Base-by-base conservation (phyloP, 2,329 filamentous ascomycete species). In the Neopestalotiopsis sp. region DNA sequence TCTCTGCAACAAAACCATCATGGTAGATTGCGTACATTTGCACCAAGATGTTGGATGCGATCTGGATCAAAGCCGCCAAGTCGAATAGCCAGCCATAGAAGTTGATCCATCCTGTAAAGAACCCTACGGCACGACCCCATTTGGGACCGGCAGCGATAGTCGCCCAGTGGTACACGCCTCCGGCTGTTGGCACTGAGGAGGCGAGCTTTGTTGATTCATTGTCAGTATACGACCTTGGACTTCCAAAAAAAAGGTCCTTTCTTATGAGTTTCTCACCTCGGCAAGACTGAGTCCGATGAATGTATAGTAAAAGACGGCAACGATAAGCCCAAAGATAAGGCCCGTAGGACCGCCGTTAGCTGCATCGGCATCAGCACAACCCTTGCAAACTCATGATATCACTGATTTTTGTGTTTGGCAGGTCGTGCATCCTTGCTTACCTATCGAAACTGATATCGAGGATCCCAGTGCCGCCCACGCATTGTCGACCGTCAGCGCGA, bases 401-500 rank as follows among this genome's bases (percentile, higher is more conserved):
- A 67, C 56, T 17, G 38, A 49, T 38, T 69, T 34, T n/a, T 38
- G 45, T 67, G 7, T 13, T 28, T 7, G 20, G 3, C n/a, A 24
- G 13, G n/a, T 38, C 40, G 30, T 62, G 59, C 24, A 5, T 40
- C 34, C 6, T 38, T 38, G 71, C 81, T 74, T 77, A 84, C 81
- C 77, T 52, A 87, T 84, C 4, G 83, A 84, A 61, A 89, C 81
- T 4, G 85, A 85, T 52, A 91, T 84, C 66, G 88, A 89, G 13
- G 89, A 89, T 67, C 88, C 89, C 69, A 91, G 80, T 5, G 89
- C 88, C 67, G 89, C 84, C 89, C 89, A 92, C 20, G 89, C 89
- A 73, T 90, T 91, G 76, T 90, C 89, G 30, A 90, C 87, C 1
- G 88, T 90, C 65, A 91, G 78, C 0, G 87, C 89, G 60, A 89